Conservation (phyloP, 225 moss, liverwort and hornwort genomes). For the Thuidium tamariscinum region DNA sequence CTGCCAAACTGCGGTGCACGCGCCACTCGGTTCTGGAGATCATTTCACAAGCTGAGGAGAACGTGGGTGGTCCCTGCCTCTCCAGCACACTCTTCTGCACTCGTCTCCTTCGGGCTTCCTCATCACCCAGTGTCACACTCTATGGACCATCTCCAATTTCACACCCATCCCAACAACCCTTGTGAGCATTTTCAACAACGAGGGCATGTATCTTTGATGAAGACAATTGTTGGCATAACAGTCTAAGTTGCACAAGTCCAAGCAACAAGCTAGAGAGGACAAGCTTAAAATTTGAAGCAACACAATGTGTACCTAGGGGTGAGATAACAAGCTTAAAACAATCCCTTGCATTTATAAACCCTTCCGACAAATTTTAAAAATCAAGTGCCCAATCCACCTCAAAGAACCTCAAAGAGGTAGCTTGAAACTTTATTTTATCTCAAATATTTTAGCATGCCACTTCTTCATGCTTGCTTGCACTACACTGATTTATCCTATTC, state of each 20-base stretch:
- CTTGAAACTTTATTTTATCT: neutral
- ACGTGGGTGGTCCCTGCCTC: slow-evolving; percentile 83
- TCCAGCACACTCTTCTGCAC: slow-evolving; percentile 97
- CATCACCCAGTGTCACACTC: slow-evolving; percentile 98
- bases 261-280: neutral
- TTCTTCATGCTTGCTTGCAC: neutral
- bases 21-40: slow-evolving; percentile 83
- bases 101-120: slow-evolving; percentile 86
- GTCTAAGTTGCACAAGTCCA: neutral
- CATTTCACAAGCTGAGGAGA: slow-evolving; percentile 85
- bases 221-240: neutral
- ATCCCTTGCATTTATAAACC: neutral
- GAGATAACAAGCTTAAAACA: neutral
- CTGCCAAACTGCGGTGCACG: slow-evolving; percentile 79
- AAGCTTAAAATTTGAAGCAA: neutral
- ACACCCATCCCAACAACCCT: slow-evolving; percentile 39
- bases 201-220: neutral
- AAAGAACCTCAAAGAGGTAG: neutral
- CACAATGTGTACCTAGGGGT: neutral
- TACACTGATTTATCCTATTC: neutral
- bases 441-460: neutral
- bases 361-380: neutral
- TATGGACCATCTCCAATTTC: slow-evolving; percentile 81
- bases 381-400: neutral
- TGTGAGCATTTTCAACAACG: slow-evolving; percentile 21